A percentile compares a stretch with the other conserved stretches of the same genome.
Evolutionary conservation across 2,329 filamentous ascomycete genomes (phyloP).

Genomic region (Cordyceps javanica): DNA sequence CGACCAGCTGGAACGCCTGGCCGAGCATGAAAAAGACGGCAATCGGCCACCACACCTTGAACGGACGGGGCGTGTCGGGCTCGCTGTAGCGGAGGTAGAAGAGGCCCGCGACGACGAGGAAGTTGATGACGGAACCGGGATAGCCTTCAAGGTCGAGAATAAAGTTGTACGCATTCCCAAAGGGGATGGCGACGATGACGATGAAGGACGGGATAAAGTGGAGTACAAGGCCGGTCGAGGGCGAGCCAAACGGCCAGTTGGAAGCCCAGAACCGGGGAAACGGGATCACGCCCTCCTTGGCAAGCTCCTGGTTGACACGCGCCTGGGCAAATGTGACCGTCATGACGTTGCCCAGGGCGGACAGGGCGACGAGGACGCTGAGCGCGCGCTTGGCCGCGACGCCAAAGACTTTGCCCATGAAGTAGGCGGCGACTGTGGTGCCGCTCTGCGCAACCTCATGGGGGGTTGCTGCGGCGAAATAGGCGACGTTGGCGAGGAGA

Average conservation of each 20-base stretch:
- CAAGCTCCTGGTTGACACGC: conserved; percentile 17
- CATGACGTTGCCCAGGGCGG: conserved; percentile 16
- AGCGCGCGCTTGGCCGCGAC: conserved; percentile 14
- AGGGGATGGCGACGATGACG: conserved; percentile 18
- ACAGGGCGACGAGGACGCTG: conserved; percentile 16
- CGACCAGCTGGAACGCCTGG: conserved; percentile 19
- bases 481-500: conserved; percentile 16
- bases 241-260: conserved; percentile 16
- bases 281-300: conserved; percentile 16
- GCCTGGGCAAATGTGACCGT: conserved; percentile 17
- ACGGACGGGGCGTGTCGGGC: conserved; percentile 15
- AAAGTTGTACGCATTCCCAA: conserved; percentile 16
- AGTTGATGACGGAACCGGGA: conserved; percentile 15
- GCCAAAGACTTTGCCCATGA: conserved; percentile 17
- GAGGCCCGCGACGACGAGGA: conserved; percentile 15
- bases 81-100: conserved; percentile 17
- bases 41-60: conserved; percentile 18
- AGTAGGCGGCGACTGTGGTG: conserved; percentile 17
- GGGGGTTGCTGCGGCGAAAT: conserved; percentile 16
- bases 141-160: conserved; percentile 17
- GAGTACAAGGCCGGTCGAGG: conserved; percentile 14
- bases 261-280: conserved; percentile 16
- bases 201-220: conserved; percentile 17
- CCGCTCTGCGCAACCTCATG: conserved; percentile 15
- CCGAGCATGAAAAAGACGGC: conserved; percentile 18